phyloP scores from a whole-genome alignment of 805 yeast genomes.

The Starmera dryadoides region DNA sequence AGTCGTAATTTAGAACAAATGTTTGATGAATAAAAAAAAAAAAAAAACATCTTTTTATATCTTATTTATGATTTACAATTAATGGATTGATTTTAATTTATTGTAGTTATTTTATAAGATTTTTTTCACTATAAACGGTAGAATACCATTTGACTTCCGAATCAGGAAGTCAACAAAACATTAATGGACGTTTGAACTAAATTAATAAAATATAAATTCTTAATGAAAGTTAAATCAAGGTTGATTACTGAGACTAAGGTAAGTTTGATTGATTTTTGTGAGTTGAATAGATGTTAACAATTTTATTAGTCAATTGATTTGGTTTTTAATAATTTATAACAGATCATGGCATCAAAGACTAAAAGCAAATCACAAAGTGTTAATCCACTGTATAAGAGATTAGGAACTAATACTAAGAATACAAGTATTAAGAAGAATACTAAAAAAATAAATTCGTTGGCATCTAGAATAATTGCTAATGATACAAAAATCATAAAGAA shows the following conservation, averaged over 20 bases:
- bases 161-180: neutral
- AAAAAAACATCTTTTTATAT: too few relatives aligned
- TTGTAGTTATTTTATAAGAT: too few relatives aligned
- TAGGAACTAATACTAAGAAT: neutral
- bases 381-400: neutral
- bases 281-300: too few relatives aligned
- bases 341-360: neutral
- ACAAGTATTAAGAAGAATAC: neutral
- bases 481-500: neutral
- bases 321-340: too few relatives aligned
- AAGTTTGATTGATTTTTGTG: too few relatives aligned
- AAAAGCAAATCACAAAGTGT: too few relatives aligned
- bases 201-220: neutral
- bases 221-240: too few relatives aligned
- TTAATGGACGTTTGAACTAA: neutral
- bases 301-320: too few relatives aligned
- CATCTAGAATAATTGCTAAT: conserved; percentile 1
- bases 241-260: too few relatives aligned
- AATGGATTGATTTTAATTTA: too few relatives aligned
- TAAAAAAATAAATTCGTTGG: conserved; percentile 5
- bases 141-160: too few relatives aligned
- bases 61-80: neutral
- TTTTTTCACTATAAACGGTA: too few relatives aligned
- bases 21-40: conserved; percentile 26
- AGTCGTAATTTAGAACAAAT: conserved; percentile 43